Evolutionary conservation across 2,329 filamentous ascomycete species (phyloP).

Genomic region (Colletotrichum navitas): DNA sequence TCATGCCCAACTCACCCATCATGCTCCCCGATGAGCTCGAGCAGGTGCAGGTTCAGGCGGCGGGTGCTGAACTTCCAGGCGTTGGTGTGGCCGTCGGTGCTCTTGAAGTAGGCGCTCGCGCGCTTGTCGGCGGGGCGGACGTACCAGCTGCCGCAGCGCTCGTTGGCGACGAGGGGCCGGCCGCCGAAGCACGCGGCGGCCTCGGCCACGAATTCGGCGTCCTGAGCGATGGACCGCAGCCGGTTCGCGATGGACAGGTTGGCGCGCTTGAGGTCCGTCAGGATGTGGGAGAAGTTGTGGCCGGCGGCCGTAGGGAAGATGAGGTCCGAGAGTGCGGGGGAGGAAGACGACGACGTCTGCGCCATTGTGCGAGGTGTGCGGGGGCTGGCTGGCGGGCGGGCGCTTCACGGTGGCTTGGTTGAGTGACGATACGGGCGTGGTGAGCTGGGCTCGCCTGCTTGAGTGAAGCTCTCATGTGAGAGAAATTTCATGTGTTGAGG

Average conservation of each 20-base stretch:
- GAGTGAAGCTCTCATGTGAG: constrained; percentile 8
- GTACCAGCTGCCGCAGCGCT: constrained; percentile 97
- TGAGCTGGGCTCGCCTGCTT: constrained; percentile 4
- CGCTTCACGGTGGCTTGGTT: neutral
- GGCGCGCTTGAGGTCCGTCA: constrained; percentile 79
- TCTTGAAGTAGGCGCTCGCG: constrained; percentile 94
- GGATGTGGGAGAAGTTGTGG: constrained; percentile 76
- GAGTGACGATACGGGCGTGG: neutral
- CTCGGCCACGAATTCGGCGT: constrained; percentile 78
- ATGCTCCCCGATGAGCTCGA: constrained; percentile 74
- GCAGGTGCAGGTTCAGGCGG: constrained; percentile 85
- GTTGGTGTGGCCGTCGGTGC: constrained; percentile 92
- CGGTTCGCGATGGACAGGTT: constrained; percentile 86
- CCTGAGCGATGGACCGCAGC: constrained; percentile 80
- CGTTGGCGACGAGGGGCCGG: constrained; percentile 88
- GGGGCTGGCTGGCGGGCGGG: too few species aligned
- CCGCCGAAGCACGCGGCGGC: constrained; percentile 66
- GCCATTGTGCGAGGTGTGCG: constrained; percentile 7
- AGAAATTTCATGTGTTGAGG: constrained; percentile 15
- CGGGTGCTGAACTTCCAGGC: constrained; percentile 92
- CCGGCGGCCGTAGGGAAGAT: constrained; percentile 65
- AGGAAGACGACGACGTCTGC: constrained; percentile 20
- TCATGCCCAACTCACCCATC: constrained; percentile 69
- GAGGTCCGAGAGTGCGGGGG: constrained; percentile 54
- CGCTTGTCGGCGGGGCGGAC: constrained; percentile 74